Percentiles rank a stretch among this genome's conserved stretches.
phyloP scores from a whole-genome alignment of 495 filamentous ascomycete species.

The Xylaria grammica region DNA sequence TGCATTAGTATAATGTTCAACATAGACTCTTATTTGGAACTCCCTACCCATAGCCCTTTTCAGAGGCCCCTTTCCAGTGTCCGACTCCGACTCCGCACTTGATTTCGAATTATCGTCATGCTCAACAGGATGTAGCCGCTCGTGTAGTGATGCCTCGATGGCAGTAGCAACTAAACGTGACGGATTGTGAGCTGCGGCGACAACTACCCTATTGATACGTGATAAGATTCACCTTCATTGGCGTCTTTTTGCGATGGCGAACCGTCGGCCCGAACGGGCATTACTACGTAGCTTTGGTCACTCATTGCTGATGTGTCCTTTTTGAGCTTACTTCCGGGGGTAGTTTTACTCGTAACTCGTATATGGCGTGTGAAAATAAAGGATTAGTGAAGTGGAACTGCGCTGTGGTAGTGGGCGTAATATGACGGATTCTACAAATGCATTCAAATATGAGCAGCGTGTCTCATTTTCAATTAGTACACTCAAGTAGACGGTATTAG shows the following conservation, averaged over 20 bases:
- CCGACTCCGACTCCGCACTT: not conserved
- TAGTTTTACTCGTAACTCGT: too few species aligned
- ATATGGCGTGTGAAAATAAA: too few species aligned
- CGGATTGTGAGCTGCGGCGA: not conserved
- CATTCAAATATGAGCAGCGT: too few species aligned
- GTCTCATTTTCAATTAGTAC: too few species aligned
- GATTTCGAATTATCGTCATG: too few species aligned
- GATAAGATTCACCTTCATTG: not conserved
- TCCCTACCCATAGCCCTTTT: constrained; percentile 10
- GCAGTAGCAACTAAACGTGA: constrained; percentile 1
- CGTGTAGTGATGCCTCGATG: not conserved
- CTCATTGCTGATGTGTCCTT: not conserved
- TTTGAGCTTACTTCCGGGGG: not conserved
- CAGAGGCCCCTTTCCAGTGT: not conserved
- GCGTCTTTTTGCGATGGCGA: not conserved
- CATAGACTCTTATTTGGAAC: too few species aligned
- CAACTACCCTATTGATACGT: not conserved
- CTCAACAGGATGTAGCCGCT: not conserved
- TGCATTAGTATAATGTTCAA: not conserved
- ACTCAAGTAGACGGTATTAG: too few species aligned
- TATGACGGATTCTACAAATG: too few species aligned
- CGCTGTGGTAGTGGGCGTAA: too few species aligned
- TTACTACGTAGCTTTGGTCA: not conserved
- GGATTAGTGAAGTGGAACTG: too few species aligned
- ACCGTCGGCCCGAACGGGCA: constrained; percentile 9